A percentile compares a stretch with the other conserved stretches of the same genome.
phyloP scores from a whole-genome alignment of 2,329 filamentous ascomycete species.

The Cytospora chrysosperma region DNA sequence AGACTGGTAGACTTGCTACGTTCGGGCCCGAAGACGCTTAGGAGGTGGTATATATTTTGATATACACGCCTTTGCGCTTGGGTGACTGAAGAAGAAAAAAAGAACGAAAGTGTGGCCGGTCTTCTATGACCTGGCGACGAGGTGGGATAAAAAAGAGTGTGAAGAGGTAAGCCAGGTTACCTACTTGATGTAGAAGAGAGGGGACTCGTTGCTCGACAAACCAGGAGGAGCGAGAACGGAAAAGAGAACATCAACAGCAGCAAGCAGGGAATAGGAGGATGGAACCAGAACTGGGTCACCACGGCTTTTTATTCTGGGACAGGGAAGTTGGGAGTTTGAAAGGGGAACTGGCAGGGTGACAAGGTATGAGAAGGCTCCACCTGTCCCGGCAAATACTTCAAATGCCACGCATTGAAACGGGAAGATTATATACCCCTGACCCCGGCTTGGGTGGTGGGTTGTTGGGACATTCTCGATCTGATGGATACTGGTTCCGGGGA shows the following conservation, averaged over 20 bases:
- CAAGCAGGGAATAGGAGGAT: conserved; percentile 1
- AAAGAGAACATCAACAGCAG: conserved; percentile 8
- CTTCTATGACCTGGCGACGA: conserved; percentile 1
- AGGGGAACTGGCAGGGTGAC: conserved; percentile 14
- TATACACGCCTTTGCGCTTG: conserved; percentile 1
- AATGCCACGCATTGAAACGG: conserved; percentile 13
- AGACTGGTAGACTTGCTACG: conserved; percentile 20
- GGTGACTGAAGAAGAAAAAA: not conserved
- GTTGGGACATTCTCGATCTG: conserved; percentile 13
- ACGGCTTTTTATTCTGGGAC: conserved; percentile 22
- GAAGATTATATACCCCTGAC: conserved; percentile 13
- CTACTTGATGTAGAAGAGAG: conserved; percentile 1
- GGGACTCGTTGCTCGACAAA: conserved; percentile 17
- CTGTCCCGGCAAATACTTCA: not conserved
- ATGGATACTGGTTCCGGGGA: conserved; percentile 1
- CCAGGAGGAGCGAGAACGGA: conserved; percentile 14
- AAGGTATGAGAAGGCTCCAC: conserved; percentile 10
- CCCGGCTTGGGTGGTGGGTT: conserved; percentile 5
- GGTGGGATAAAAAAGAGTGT: conserved; percentile 18
- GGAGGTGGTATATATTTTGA: not conserved
- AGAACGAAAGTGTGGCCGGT: conserved; percentile 2
- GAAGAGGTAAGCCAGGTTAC: conserved; percentile 14
- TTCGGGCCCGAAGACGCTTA: not conserved
- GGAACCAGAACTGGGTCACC: conserved; percentile 7
- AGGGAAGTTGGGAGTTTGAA: conserved; percentile 9